These are phyloP conservation scores for Ceratocystis harringtonii DNA, from an alignment of 2,329 filamentous ascomycete genomes.

Conservation along the genomic window DNA sequence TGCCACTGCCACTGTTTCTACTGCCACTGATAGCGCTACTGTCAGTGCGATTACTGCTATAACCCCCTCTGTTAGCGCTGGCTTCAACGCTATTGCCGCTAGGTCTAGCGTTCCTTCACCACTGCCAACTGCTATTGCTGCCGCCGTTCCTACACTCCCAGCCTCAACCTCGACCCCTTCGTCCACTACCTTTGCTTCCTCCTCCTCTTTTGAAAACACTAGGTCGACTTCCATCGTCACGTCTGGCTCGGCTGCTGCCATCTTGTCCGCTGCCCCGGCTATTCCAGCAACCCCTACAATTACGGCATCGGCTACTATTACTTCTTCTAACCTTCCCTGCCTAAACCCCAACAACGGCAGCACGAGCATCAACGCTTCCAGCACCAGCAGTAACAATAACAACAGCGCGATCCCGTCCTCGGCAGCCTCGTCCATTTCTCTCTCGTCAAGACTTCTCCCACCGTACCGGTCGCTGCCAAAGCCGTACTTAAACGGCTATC, in stretches of 20 bases:
- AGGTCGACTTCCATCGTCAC: constrained; percentile 9
- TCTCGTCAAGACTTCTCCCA: constrained; percentile 12
- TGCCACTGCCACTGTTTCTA: constrained; percentile 40
- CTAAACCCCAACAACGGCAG: constrained; percentile 12
- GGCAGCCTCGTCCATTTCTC: constrained; percentile 11
- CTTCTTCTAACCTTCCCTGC: constrained; percentile 10
- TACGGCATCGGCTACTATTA: not conserved
- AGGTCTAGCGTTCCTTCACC: constrained; percentile 33
- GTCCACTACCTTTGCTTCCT: constrained; percentile 5
- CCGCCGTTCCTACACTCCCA: constrained; percentile 26
- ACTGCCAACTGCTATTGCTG: constrained; percentile 41
- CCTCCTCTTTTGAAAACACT: not conserved
- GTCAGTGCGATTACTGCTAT: constrained; percentile 49
- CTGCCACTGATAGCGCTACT: constrained; percentile 24
- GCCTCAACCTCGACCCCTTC: constrained; percentile 8
- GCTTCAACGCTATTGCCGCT: not conserved
- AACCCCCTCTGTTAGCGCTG: constrained; percentile 24
- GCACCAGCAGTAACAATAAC: constrained; percentile 9
- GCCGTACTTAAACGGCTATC: constrained; percentile 6
- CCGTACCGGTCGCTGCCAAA: constrained; percentile 9
- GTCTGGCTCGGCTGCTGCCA: constrained; percentile 8
- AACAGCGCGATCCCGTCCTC: constrained; percentile 15
- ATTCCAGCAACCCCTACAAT: not conserved
- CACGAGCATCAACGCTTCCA: constrained; percentile 2
- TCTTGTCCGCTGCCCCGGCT: constrained; percentile 9